Evolutionary conservation across 192 early-diverging fungal genomes (phyloP).

Genomic region (Coemansia sp.): DNA sequence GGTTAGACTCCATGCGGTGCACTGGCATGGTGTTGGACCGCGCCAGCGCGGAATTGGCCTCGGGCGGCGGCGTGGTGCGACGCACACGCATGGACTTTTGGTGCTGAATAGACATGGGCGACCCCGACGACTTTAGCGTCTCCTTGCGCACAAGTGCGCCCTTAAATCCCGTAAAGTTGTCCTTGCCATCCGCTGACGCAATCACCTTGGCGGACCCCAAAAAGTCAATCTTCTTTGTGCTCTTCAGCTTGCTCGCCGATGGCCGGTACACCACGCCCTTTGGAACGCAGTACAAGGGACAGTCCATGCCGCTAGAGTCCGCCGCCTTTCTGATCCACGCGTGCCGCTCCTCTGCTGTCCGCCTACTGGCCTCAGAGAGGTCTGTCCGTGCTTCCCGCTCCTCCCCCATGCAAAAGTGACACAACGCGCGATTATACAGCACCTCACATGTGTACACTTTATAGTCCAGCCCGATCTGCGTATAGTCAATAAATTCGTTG

Average conservation of each 20-base stretch:
- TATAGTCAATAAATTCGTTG: conserved; percentile 92
- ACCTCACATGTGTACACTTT: conserved; percentile 90
- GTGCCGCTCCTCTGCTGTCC: conserved; percentile 71
- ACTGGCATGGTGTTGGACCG: conserved; percentile 55
- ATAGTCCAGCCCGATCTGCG: conserved; percentile 90
- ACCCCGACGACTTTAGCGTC: conserved; percentile 31
- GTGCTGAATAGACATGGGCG: conserved; percentile 21
- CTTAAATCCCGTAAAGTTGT: conserved; percentile 59
- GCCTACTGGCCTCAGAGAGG: conserved; percentile 54
- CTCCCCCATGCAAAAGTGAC: conserved; percentile 75
- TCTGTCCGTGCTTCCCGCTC: conserved; percentile 71
- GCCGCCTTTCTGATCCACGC: conserved; percentile 72
- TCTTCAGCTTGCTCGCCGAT: conserved; percentile 82
- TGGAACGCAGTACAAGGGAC: conserved; percentile 80
- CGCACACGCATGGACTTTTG: conserved; percentile 57
- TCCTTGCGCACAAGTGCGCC: conserved; percentile 57
- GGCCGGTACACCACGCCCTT: conserved; percentile 82
- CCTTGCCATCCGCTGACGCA: conserved; percentile 63
- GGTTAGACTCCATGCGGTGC: conserved; percentile 23
- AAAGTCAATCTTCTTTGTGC: conserved; percentile 77
- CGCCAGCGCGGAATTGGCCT: conserved; percentile 29
- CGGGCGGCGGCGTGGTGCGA: conserved; percentile 45
- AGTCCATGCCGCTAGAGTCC: conserved; percentile 57
- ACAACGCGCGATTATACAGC: conserved; percentile 88
- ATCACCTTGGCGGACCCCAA: conserved; percentile 83